phyloP scores from a whole-genome alignment of 768 basidiomycete genomes.

The Phlebiopsis flavidoalba region DNA sequence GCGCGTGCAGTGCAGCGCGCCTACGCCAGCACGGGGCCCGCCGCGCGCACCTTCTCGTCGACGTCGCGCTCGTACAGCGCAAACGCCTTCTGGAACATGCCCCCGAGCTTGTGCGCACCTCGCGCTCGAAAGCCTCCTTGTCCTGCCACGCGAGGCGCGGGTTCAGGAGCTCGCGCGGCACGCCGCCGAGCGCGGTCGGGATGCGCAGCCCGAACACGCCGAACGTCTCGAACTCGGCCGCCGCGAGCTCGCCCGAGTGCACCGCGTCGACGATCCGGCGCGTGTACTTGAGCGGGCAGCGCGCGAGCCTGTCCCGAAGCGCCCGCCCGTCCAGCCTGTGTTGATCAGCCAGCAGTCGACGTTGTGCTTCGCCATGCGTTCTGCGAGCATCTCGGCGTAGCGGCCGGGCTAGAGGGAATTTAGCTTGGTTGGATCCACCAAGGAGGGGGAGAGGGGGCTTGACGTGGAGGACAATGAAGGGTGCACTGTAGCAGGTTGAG shows the following conservation, averaged over 20 bases:
- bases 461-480: constrained; percentile 98
- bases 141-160: constrained; percentile 84
- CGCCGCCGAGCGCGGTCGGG: constrained; percentile 78
- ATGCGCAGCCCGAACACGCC: constrained; percentile 79
- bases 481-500: constrained; percentile 97
- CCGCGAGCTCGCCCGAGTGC: constrained; percentile 86
- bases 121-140: constrained; percentile 84
- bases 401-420: constrained; percentile 72
- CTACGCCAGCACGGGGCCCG: constrained; percentile 53
- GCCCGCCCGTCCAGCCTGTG: constrained; percentile 96
- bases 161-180: constrained; percentile 88
- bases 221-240: constrained; percentile 84
- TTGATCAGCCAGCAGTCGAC: constrained; percentile 99
- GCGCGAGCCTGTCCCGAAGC: constrained; percentile 88
- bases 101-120: constrained; percentile 82
- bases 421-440: neutral
- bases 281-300: constrained; percentile 95
- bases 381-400: constrained; percentile 96
- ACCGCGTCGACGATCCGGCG: constrained; percentile 96
- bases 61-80: constrained; percentile 88
- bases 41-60: constrained; percentile 68
- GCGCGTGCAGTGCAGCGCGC: neutral
- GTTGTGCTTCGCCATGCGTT: constrained; percentile 83
- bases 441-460: constrained; percentile 22
- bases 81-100: constrained; percentile 95